Evolutionary conservation across 2,329 filamentous ascomycete genomes (phyloP).

Genomic region (Amylocarpus encephaloides): DNA sequence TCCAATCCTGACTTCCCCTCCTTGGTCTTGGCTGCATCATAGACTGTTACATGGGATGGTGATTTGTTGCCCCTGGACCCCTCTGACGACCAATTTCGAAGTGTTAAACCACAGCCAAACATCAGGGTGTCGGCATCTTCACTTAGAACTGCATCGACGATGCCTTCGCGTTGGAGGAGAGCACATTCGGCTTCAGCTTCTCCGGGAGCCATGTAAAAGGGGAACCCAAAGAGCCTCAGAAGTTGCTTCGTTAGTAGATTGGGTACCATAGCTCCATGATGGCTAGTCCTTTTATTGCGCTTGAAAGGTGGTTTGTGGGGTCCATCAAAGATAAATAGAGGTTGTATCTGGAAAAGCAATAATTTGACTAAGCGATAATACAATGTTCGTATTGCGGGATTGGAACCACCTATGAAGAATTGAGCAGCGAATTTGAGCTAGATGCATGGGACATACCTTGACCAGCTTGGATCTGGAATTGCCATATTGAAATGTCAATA

Average conservation of each 20-base stretch:
- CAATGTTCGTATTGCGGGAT: constrained; percentile 83
- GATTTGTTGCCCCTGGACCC: constrained; percentile 53
- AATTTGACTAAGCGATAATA: constrained; percentile 85
- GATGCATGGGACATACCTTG: constrained; percentile 44
- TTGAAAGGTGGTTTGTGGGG: constrained; percentile 82
- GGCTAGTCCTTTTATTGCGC: constrained; percentile 68
- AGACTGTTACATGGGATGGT: constrained; percentile 82
- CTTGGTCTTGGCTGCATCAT: constrained; percentile 56
- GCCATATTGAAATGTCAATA: constrained; percentile 95
- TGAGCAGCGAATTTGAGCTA: constrained; percentile 12
- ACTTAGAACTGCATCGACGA: constrained; percentile 90
- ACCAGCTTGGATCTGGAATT: constrained; percentile 84
- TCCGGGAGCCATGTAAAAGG: constrained; percentile 78
- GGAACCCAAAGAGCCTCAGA: constrained; percentile 78
- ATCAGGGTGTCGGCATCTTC: constrained; percentile 97
- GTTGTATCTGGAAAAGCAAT: constrained; percentile 70
- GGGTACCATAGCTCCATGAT: constrained; percentile 58
- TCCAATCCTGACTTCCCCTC: constrained; percentile 54
- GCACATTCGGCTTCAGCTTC: constrained; percentile 97
- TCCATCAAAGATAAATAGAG: constrained; percentile 87
- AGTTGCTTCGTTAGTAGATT: constrained; percentile 76
- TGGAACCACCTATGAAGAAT: constrained; percentile 60
- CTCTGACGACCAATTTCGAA: constrained; percentile 80
- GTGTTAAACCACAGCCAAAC: constrained; percentile 78
- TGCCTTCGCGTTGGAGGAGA: constrained; percentile 68